Evolutionary conservation across 306 rosid species (phyloP).

Genomic region (Cucumis sativus): Cucumber_9930_V3 NC_026659.2:14844501-14845000

Average conservation of each 20-base stretch:
- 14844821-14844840: slow-evolving; percentile 82
- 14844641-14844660: slow-evolving; percentile 77
- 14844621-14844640: slow-evolving; percentile 84
- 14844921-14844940: slow-evolving; percentile 74
- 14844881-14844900: slow-evolving; percentile 82
- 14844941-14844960: slow-evolving; percentile 83
- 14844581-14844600: slow-evolving; percentile 82
- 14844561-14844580: slow-evolving; percentile 65
- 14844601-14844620: slow-evolving; percentile 93
- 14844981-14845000: slow-evolving; percentile 55
- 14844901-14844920: slow-evolving; percentile 96
- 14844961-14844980: slow-evolving; percentile 80
- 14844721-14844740: slow-evolving; percentile 37
- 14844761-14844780: slow-evolving; percentile 61
- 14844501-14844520: slow-evolving; percentile 81
- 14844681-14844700: slow-evolving; percentile 56
- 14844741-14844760: slow-evolving; percentile 37
- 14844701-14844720: slow-evolving; percentile 27
- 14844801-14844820: slow-evolving; percentile 88
- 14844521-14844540: slow-evolving; percentile 70
- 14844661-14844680: slow-evolving; percentile 61
- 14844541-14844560: slow-evolving; percentile 99
- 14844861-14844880: slow-evolving; percentile 74
- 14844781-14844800: slow-evolving; percentile 87
- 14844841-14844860: slow-evolving; percentile 93